Evolutionary conservation across 2,329 filamentous ascomycete genomes (phyloP).

Genomic region (Zymoseptoria crescenta): DNA sequence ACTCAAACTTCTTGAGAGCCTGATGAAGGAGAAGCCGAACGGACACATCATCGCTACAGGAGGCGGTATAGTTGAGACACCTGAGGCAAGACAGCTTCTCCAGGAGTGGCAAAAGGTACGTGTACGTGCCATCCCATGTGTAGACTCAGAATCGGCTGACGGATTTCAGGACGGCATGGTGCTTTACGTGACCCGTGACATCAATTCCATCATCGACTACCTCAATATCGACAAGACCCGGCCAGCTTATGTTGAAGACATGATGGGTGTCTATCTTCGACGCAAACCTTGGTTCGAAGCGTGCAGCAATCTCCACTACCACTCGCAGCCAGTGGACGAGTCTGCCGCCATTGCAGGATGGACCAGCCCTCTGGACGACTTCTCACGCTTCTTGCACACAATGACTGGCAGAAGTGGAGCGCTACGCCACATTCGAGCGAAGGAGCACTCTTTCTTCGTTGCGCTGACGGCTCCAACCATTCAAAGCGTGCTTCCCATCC

Average conservation of each 20-base stretch:
- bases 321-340: constrained; percentile 60
- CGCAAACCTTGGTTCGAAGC: constrained; percentile 83
- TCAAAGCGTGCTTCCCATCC: constrained; percentile 51
- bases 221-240: constrained; percentile 81
- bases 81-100: constrained; percentile 69
- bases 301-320: constrained; percentile 92
- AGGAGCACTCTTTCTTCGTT: constrained; percentile 78
- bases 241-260: constrained; percentile 87
- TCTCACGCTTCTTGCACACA: constrained; percentile 62
- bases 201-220: constrained; percentile 80
- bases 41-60: constrained; percentile 88
- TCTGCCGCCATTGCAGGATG: constrained; percentile 25
- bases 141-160: background rate
- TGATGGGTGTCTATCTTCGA: constrained; percentile 81
- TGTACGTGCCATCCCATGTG: background rate
- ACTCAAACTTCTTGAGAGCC: constrained; percentile 61
- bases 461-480: constrained; percentile 78
- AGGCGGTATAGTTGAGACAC: constrained; percentile 82
- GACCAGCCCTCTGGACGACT: constrained; percentile 47
- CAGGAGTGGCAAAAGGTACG: constrained; percentile 55
- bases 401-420: constrained; percentile 55
- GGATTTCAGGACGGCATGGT: constrained; percentile 61
- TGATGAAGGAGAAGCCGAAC: constrained; percentile 64
- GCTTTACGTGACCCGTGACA: constrained; percentile 78
- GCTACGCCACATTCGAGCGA: constrained; percentile 54